Evolutionary conservation across 2,329 filamentous ascomycete species (phyloP).

Genomic region (Sporothrix globosa): DNA sequence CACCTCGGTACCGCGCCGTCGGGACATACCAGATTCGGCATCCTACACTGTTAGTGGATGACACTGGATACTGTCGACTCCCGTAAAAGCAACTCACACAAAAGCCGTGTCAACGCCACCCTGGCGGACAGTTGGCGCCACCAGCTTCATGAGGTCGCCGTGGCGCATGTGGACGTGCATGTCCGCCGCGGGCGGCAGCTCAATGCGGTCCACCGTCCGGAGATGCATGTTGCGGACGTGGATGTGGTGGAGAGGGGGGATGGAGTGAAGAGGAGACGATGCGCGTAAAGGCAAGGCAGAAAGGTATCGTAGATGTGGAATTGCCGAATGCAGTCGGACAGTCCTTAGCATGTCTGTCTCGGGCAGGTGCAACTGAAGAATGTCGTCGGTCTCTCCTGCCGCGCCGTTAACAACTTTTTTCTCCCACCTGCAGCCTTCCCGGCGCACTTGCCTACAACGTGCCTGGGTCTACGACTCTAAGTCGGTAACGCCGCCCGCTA

Average conservation of each 20-base stretch:
- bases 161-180: conserved; percentile 74
- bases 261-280: not conserved
- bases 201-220: conserved; percentile 41
- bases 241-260: not conserved
- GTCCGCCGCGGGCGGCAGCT: conserved; percentile 67
- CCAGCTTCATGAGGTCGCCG: conserved; percentile 64
- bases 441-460: not conserved
- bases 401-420: conserved; percentile 5
- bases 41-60: conserved; percentile 61
- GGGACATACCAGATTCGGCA: conserved; percentile 43
- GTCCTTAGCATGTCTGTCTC: conserved; percentile 16
- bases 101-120: conserved; percentile 39
- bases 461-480: not conserved
- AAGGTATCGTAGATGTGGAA: not conserved
- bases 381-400: conserved; percentile 13
- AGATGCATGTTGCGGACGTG: conserved; percentile 40
- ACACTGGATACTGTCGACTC: conserved; percentile 42
- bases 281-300: too few relatives aligned
- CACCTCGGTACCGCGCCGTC: not conserved
- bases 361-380: not conserved
- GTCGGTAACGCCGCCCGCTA: conserved; percentile 12
- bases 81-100: conserved; percentile 30
- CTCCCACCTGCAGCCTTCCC: not conserved
- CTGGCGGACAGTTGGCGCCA: conserved; percentile 50
- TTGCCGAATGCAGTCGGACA: not conserved